Evolutionary conservation across 1,139 yeast genomes (phyloP), one percentile per base, ranked within the genome.

Genomic region (Yamadazyma blattariae): DNA sequence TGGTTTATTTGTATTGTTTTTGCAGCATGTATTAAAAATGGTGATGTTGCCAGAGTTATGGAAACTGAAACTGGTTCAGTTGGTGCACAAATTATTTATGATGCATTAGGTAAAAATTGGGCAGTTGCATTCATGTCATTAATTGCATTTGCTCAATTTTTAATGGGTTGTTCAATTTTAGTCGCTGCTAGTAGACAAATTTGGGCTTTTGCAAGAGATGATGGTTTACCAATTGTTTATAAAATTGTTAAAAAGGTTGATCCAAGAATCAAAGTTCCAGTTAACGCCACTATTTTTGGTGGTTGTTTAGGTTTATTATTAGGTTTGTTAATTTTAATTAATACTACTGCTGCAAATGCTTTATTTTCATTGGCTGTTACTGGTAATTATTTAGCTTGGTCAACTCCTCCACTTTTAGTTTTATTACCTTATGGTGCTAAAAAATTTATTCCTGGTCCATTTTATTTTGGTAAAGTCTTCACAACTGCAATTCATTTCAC

Each of bases 81-180:
- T 19, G 65, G 79, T 60, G 88, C 92, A 11, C 88, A 81, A 57
- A 69, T 83, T 35, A 66, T 81, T 40, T 71, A 64, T 50, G 82
- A 83, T 53, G 71, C 82, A 1, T 63, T 83, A 38, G 92, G 92
- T 27, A 77, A 77, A 50, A 64, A 68, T 33, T 82, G 89, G 87
- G 80, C 88, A 2, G 68, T 77, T 49, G 82, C 79, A 0, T 74
- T 82, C 36, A 77, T 79, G 82, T 52, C 76, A 1, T 52, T 79
- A 32, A 76, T 77, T 49, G 77, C 82, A 2, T 58, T 69, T 45
- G 80, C 82, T 34, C 85, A 79, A 54, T 79, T 74, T 57, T 54
- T 79, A 34, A 82, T 82, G 87, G 88, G 87, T 25, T 51, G 54
- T 12, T 61, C 66, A 1, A 52, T 59, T 29, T 47, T 59, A 28